A percentile compares a stretch with the other conserved stretches of the same genome.
Evolutionary conservation across 495 filamentous ascomycete species (phyloP).

Genomic region (Aspergillus cristatus): DNA sequence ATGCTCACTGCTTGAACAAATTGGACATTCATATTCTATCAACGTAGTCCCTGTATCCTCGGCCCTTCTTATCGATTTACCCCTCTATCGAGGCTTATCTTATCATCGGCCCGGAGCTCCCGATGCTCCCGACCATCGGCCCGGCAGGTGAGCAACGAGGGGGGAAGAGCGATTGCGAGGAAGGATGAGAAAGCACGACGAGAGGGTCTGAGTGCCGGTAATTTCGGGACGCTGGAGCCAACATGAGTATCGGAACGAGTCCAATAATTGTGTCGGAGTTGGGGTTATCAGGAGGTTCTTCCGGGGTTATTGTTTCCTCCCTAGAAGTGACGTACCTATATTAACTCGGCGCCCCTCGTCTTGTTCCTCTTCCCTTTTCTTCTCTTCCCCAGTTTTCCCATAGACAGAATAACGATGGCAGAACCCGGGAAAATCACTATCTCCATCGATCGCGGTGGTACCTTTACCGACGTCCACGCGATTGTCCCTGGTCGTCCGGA

Average conservation of each 20-base stretch:
- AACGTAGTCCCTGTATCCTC: too few relatives aligned
- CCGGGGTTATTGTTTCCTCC: too few relatives aligned
- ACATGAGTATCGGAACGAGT: too few relatives aligned
- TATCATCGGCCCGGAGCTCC: conserved; percentile 15
- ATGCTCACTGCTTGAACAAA: too few relatives aligned
- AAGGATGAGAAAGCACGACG: too few relatives aligned
- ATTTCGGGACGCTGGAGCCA: too few relatives aligned
- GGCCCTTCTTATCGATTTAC: too few relatives aligned
- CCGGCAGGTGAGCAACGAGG: conserved; percentile 26
- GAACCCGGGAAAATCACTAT: conserved; percentile 30
- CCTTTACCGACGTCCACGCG: conserved; percentile 56
- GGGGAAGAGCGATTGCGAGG: neutral
- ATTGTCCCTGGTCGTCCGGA: conserved; percentile 50
- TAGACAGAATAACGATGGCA: conserved; percentile 14
- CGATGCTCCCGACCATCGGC: conserved; percentile 14
- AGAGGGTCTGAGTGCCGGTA: too few relatives aligned
- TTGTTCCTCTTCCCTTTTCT: too few relatives aligned
- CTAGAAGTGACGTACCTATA: neutral
- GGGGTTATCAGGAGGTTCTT: too few relatives aligned
- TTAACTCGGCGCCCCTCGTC: neutral
- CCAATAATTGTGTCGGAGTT: too few relatives aligned
- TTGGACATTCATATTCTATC: too few relatives aligned
- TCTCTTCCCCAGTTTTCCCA: neutral
- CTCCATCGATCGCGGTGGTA: conserved; percentile 50
- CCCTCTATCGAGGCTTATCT: neutral